Evolutionary conservation across 495 filamentous ascomycete species (phyloP).

Genomic region (Beverwykella pulmonaria): DNA sequence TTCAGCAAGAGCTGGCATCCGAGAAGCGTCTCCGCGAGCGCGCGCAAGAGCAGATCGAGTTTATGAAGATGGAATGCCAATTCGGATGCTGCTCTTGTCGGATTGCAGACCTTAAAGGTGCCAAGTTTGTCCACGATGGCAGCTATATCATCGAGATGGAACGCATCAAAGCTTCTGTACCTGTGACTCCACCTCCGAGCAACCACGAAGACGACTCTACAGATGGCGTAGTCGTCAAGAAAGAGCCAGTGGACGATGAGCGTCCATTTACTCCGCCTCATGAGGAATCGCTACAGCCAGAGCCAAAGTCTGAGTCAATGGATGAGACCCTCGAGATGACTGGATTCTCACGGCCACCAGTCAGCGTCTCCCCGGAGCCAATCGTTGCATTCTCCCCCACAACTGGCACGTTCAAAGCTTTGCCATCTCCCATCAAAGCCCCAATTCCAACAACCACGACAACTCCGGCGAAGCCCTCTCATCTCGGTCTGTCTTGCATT

Average conservation of each 20-base stretch:
- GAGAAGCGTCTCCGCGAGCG: slow-evolving; percentile 68
- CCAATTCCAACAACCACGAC: not conserved
- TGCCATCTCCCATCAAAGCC: slow-evolving; percentile 26
- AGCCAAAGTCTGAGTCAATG: not conserved
- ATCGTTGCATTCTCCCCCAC: slow-evolving; percentile 40
- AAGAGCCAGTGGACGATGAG: slow-evolving; percentile 17
- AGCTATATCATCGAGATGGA: slow-evolving; percentile 39
- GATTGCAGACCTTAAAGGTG: slow-evolving; percentile 55
- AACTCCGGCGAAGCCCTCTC: slow-evolving; percentile 13
- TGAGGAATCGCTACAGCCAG: not conserved
- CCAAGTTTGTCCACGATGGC: slow-evolving; percentile 55
- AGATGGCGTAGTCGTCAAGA: slow-evolving; percentile 16
- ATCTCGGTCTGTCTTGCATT: slow-evolving; percentile 11
- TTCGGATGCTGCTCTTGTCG: slow-evolving; percentile 71
- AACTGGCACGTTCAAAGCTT: slow-evolving; percentile 39
- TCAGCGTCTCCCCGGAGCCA: slow-evolving; percentile 13
- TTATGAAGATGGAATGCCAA: slow-evolving; percentile 78
- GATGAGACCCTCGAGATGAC: slow-evolving; percentile 8
- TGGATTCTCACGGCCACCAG: not conserved
- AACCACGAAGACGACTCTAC: slow-evolving; percentile 24
- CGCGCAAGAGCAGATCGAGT: slow-evolving; percentile 75
- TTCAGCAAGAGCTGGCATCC: slow-evolving; percentile 63
- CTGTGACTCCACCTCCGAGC: slow-evolving; percentile 35
- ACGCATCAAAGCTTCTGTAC: slow-evolving; percentile 38
- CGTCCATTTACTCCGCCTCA: not conserved